These are phyloP conservation scores for Talaromyces verruculosus DNA, from an alignment of 2,329 filamentous ascomycete genomes.

Conservation along the genomic window DNA sequence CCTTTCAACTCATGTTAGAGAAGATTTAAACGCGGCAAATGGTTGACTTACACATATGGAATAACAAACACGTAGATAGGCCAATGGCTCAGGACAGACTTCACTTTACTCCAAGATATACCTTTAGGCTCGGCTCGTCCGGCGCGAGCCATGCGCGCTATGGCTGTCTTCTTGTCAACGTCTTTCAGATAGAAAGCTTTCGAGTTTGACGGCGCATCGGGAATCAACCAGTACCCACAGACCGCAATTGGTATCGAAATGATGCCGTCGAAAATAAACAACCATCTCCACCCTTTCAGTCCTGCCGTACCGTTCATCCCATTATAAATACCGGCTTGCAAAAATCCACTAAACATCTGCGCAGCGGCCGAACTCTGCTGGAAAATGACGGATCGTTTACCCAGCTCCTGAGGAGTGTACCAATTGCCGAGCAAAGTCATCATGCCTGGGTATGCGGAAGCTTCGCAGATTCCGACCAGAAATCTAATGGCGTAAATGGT, in stretches of 20 bases:
- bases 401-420: constrained; percentile 21
- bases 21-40: no score
- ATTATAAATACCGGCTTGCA: constrained; percentile 55
- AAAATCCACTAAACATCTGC: constrained; percentile 21
- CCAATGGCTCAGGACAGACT: constrained; percentile 19
- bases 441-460: constrained; percentile 20
- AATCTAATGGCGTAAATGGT: constrained; percentile 21
- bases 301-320: constrained; percentile 58
- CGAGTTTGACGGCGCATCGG: constrained; percentile 45
- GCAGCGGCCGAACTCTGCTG: constrained; percentile 18
- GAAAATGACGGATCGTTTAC: constrained; percentile 21
- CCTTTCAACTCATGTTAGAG: no score
- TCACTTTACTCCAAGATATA: neutral
- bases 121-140: neutral
- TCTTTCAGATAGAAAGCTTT: constrained; percentile 21
- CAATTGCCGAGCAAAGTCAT: constrained; percentile 19
- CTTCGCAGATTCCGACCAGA: constrained; percentile 20
- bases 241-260: constrained; percentile 47
- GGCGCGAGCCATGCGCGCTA: constrained; percentile 18
- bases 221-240: constrained; percentile 44
- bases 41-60: constrained; percentile 22
- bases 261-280: constrained; percentile 59
- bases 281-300: constrained; percentile 60
- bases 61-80: constrained; percentile 13
- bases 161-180: constrained; percentile 17